Evolutionary conservation across 257 asterid genomes (phyloP).

Genomic region (Lycium barbarum): DNA sequence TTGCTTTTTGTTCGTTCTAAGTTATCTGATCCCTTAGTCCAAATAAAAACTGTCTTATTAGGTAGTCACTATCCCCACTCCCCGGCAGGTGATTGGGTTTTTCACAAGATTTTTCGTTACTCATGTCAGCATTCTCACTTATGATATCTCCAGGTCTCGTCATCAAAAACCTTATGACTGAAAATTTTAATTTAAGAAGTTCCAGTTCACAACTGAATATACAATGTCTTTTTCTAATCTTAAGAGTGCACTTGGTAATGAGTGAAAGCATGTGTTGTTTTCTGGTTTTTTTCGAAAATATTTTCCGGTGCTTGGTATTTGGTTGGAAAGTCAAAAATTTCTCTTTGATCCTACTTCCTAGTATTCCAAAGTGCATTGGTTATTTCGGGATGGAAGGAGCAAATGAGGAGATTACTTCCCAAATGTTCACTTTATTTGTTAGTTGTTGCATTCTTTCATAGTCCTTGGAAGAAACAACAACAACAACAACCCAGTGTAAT

Average conservation of each 20-base stretch:
- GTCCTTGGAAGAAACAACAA: not conserved
- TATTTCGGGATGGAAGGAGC: not conserved
- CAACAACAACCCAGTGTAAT: no score
- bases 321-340: not conserved
- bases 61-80: no score
- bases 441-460: not conserved
- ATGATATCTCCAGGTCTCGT: no score
- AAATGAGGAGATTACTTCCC: slow-evolving; percentile 18
- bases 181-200: not conserved
- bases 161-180: not conserved
- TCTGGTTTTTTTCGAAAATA: not conserved
- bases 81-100: no score
- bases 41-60: no score
- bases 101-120: no score
- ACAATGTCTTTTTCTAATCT: not conserved
- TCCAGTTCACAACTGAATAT: not conserved
- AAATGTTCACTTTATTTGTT: not conserved
- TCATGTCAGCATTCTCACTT: no score
- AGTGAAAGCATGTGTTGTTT: not conserved
- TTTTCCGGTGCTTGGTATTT: not conserved
- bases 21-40: not conserved
- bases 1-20: not conserved
- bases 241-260: not conserved
- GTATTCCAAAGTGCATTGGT: not conserved
- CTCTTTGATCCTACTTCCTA: not conserved